phyloP scores from a whole-genome alignment of 148 eudicot species.

The Heliamphora exappendiculata region DNA sequence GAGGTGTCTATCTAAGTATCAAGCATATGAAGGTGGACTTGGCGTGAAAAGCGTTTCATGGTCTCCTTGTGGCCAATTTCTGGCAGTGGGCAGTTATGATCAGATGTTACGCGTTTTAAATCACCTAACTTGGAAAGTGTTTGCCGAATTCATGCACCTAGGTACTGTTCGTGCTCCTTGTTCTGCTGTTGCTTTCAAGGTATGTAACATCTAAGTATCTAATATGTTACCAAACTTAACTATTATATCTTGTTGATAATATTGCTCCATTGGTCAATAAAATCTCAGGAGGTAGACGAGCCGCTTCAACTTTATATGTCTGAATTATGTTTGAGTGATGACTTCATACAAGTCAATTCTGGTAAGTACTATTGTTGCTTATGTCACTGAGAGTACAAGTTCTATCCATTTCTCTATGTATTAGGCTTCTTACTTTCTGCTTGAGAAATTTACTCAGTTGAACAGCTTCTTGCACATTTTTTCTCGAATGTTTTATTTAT shows the following conservation, averaged over 20 bases:
- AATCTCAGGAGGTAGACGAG: constrained; percentile 86
- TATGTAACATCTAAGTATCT: constrained; percentile 19
- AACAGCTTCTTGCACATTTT: background rate
- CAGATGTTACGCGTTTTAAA: constrained; percentile 83
- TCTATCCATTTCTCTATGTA: background rate
- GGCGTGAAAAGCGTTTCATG: constrained; percentile 93
- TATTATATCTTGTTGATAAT: background rate
- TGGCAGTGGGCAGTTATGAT: constrained; percentile 94
- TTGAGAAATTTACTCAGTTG: background rate
- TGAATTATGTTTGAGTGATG: constrained; percentile 60
- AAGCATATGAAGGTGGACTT: constrained; percentile 96
- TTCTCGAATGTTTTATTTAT: background rate
- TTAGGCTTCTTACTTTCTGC: background rate
- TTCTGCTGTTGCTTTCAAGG: constrained; percentile 87
- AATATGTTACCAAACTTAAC: constrained; percentile 7
- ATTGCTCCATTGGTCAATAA: background rate
- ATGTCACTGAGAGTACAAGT: background rate
- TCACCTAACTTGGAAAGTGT: constrained; percentile 94
- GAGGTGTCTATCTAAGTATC: constrained; percentile 82
- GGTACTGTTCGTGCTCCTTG: constrained; percentile 84
- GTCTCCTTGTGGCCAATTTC: constrained; percentile 96
- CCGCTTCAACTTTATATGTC: constrained; percentile 71
- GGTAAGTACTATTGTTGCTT: constrained; percentile 33
- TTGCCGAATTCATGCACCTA: constrained; percentile 84
- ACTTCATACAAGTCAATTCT: constrained; percentile 34